Evolutionary conservation across 2,329 filamentous ascomycete species (phyloP).

Genomic region (Cladophialophora psammophila): DNA sequence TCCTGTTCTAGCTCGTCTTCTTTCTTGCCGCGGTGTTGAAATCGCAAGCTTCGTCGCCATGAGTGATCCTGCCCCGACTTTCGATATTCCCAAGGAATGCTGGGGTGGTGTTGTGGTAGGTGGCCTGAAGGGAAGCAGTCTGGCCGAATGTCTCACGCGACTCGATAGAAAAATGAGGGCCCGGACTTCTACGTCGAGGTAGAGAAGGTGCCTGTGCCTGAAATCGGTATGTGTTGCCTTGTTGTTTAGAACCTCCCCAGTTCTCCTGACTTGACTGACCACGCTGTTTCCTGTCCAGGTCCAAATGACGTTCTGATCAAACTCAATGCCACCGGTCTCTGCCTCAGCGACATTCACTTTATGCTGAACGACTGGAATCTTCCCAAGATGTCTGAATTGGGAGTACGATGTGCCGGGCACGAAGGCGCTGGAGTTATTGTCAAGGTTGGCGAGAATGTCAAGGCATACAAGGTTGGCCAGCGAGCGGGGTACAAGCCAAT

Average conservation of each 20-base stretch:
- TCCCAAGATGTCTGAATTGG: conserved; percentile 55
- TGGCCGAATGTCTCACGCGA: background rate
- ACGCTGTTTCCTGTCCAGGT: conserved; percentile 44
- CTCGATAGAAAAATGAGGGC: conserved; percentile 38
- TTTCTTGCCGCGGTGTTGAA: background rate
- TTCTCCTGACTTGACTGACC: conserved; percentile 1
- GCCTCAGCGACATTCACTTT: conserved; percentile 65
- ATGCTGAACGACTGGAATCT: conserved; percentile 62
- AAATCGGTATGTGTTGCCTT: conserved; percentile 35
- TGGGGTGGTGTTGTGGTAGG: conserved; percentile 37
- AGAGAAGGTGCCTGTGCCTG: conserved; percentile 40
- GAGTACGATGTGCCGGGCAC: conserved; percentile 59
- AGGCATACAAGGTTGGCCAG: conserved; percentile 61
- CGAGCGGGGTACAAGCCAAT: conserved; percentile 62
- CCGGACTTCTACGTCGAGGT: conserved; percentile 40
- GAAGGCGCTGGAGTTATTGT: conserved; percentile 67
- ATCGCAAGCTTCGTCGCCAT: conserved; percentile 15
- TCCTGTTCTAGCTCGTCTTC: background rate
- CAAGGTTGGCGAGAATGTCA: conserved; percentile 62
- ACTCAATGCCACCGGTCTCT: conserved; percentile 66
- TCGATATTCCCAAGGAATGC: conserved; percentile 41
- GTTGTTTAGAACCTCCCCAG: background rate
- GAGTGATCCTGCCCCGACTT: conserved; percentile 35
- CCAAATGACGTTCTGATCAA: conserved; percentile 64
- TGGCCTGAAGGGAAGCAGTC: background rate